Percentiles rank a stretch among this genome's conserved stretches.
These are phyloP conservation scores for Cladorrhinum sp. DNA, from an alignment of 2,329 filamentous ascomycete genomes.

Conservation along the genomic window DNA sequence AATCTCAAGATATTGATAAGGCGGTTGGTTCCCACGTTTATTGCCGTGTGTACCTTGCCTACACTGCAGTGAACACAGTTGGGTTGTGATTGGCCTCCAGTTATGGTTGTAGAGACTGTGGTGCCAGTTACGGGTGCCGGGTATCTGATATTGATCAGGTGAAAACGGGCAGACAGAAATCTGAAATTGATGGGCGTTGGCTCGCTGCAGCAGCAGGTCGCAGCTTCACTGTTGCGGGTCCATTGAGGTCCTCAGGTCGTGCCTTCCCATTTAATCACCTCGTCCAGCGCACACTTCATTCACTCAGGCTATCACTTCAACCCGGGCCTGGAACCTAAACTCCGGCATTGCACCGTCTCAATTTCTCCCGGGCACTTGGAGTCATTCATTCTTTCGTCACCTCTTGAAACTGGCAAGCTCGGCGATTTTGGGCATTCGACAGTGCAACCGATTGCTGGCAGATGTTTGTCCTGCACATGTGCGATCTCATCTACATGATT, in stretches of 20 bases:
- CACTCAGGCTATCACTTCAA: no score
- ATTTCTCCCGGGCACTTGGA: not conserved
- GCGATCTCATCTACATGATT: not conserved
- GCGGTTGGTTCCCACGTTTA: not conserved
- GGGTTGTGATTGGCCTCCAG: not conserved
- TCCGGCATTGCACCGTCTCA: not conserved
- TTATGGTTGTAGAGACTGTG: not conserved
- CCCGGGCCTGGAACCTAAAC: not conserved
- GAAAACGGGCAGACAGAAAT: not conserved
- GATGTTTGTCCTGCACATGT: not conserved
- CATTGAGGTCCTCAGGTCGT: not conserved
- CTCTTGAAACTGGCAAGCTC: not conserved
- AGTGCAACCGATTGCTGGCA: not conserved
- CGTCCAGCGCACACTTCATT: no score
- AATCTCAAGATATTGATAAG: not conserved
- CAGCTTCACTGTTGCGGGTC: not conserved
- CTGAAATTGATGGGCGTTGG: not conserved
- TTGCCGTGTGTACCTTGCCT: not conserved
- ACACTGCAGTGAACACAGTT: not conserved
- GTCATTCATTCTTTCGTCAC: not conserved
- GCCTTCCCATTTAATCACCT: not conserved
- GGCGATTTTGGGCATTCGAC: not conserved
- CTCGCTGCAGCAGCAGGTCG: not conserved
- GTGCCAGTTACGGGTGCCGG: not conserved
- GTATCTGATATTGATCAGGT: not conserved